phyloP scores from a whole-genome alignment of 2,329 filamentous ascomycete genomes.

The Dactylonectria macrodidyma region DNA sequence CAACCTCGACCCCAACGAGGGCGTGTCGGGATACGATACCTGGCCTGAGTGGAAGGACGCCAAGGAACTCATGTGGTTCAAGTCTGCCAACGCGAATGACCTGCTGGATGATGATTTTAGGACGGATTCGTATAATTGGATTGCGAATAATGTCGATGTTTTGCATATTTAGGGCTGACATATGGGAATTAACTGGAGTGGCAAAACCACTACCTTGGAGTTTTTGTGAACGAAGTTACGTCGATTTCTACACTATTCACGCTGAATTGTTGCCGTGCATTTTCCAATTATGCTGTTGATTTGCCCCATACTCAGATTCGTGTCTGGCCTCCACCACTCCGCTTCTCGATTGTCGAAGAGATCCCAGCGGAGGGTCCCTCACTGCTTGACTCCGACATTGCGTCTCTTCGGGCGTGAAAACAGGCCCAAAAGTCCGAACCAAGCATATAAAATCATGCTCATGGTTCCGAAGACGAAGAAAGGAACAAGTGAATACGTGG shows the following conservation, averaged over 20 bases:
- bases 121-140: conserved; percentile 46
- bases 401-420: conserved; percentile 6
- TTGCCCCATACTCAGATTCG: no score
- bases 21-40: conserved; percentile 53
- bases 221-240: no score
- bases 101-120: conserved; percentile 58
- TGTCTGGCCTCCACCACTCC: no score
- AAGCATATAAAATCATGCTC: conserved; percentile 48
- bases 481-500: conserved; percentile 55
- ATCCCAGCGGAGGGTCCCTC: no score
- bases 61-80: conserved; percentile 66
- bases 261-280: no score
- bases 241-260: no score
- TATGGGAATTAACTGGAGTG: neutral
- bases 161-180: conserved; percentile 42
- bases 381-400: neutral
- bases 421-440: conserved; percentile 30
- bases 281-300: no score
- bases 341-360: no score
- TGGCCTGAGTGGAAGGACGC: conserved; percentile 61
- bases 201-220: no score
- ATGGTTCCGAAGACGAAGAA: conserved; percentile 54
- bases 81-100: conserved; percentile 50
- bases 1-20: conserved; percentile 78
- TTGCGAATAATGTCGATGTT: conserved; percentile 42